Base-by-base conservation (phyloP, 225 moss, liverwort and hornwort species). In the Sphagnum contortum region DNA sequence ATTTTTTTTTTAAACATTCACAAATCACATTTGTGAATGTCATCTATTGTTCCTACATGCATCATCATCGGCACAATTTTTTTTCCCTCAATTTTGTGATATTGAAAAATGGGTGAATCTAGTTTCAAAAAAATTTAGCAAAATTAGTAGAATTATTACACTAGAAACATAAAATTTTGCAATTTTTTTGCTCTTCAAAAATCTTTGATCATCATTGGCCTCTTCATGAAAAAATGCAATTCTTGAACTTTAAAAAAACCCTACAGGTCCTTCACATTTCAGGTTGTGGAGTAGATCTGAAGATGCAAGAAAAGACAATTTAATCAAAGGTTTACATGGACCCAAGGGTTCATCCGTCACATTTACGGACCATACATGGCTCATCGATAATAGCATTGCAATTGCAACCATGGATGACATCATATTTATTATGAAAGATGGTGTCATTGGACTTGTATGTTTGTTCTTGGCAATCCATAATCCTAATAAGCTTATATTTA, bases 361-460 rank as follows among this genome's bases (percentile, higher is more conserved):
- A 73, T 84, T 74, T 13, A 78, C 87, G 29, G 89, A 90, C 71
- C 89, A 90, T 65, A 67, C 67, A 45, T 90, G 89, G 89, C 73
- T 90, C 69, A 64, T 79, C 63, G 86, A 87, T 57, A 80, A 81
- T 50, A 84, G 81, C 69, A 69, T 90, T 60, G 86, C 83, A 51
- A 54, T 87, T 61, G 83, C 89, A 14, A 84, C 79, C 51, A 66
- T 79, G 29, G 76, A 82, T 49, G 76, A 81, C 58, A 63, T 69
- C 56, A 84, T 90, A 44, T 87, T 75, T 64, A 82, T 90, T 50
- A 65, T 90, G 45, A 79, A 79, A 55, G 81, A 90, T 58, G 73
- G 83, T 48, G 57, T 65, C 44, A 60, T 90, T 48, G 75, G 78
- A 55, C 81, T 83, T 70, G 89, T 90, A 84, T 47, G 74, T 71